These are phyloP conservation scores for Monilinia vaccinii-corymbosi DNA, from an alignment of 2,329 filamentous ascomycete genomes.

Conservation along the genomic window DNA sequence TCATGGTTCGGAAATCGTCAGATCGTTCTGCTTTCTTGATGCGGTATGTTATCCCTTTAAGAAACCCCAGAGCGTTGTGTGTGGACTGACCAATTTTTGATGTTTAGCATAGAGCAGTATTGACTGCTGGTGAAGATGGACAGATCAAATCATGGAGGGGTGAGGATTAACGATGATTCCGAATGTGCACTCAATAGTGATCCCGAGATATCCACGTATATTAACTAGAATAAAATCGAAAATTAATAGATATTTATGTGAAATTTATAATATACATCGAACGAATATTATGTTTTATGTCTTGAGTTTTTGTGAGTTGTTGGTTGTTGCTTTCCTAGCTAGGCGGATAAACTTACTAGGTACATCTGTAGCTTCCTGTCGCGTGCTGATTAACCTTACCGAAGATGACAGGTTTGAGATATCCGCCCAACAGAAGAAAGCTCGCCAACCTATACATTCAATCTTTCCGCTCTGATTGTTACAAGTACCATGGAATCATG, in stretches of 20 bases:
- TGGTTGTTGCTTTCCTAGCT: not conserved
- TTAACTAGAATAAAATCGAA: not conserved
- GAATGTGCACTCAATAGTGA: not conserved
- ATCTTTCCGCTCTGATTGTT: slow-evolving; percentile 11
- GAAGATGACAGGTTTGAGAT: slow-evolving; percentile 24
- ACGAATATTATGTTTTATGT: not conserved
- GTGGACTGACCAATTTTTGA: slow-evolving; percentile 4
- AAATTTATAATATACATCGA: not conserved
- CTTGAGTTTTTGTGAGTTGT: not conserved
- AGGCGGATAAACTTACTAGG: not conserved
- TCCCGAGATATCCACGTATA: not conserved
- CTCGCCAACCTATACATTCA: slow-evolving; percentile 13
- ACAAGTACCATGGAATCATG: slow-evolving; percentile 20
- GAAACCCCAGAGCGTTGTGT: not conserved
- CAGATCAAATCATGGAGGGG: slow-evolving; percentile 33
- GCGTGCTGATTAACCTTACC: slow-evolving; percentile 6
- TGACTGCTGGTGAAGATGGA: slow-evolving; percentile 35
- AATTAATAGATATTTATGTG: not conserved
- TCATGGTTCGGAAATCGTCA: slow-evolving; percentile 55
- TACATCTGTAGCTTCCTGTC: slow-evolving; percentile 4
- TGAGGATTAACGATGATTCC: slow-evolving; percentile 11
- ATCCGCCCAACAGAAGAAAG: slow-evolving; percentile 10
- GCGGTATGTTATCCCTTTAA: slow-evolving; percentile 32
- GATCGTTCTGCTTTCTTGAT: slow-evolving; percentile 55
- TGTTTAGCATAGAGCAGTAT: slow-evolving; percentile 27